Percentiles rank a stretch among this genome's conserved stretches.
phyloP scores from a whole-genome alignment of 176 grass and related monocot genomes.

The Zoysia japonica region DNA sequence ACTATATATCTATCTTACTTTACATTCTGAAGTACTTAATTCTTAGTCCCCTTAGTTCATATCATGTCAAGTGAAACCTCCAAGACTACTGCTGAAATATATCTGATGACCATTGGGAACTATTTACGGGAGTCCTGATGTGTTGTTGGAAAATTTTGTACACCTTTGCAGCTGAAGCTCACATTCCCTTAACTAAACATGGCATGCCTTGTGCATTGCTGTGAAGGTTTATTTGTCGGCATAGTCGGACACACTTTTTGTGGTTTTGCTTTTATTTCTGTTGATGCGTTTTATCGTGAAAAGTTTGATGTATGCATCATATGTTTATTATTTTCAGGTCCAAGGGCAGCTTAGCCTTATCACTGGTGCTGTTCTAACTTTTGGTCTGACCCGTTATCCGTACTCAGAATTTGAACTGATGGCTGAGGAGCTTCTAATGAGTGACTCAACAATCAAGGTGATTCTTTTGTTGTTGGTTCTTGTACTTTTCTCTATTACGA shows the following conservation, averaged over 20 bases:
- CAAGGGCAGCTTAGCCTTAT: constrained; percentile 94
- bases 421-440: constrained; percentile 99
- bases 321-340: constrained; percentile 68
- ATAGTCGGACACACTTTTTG: constrained; percentile 16
- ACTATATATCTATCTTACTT: background rate
- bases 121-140: background rate
- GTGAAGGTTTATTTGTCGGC: constrained; percentile 20
- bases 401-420: constrained; percentile 98
- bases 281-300: background rate
- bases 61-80: constrained; percentile 1
- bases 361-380: constrained; percentile 74
- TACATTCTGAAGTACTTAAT: constrained; percentile 5
- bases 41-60: constrained; percentile 10
- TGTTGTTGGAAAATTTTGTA: background rate
- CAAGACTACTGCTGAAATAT: background rate
- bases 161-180: constrained; percentile 2
- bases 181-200: constrained; percentile 4
- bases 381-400: constrained; percentile 91
- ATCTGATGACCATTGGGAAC: constrained; percentile 9
- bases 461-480: constrained; percentile 30
- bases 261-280: constrained; percentile 25
- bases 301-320: constrained; percentile 30
- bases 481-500: constrained; percentile 11
- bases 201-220: background rate
- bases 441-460: constrained; percentile 96